A percentile compares a stretch with the other conserved stretches of the same genome.
These are phyloP conservation scores for Eutrema salsugineum DNA, from an alignment of 441 rosid genomes.

Conservation along the genomic window DNA sequence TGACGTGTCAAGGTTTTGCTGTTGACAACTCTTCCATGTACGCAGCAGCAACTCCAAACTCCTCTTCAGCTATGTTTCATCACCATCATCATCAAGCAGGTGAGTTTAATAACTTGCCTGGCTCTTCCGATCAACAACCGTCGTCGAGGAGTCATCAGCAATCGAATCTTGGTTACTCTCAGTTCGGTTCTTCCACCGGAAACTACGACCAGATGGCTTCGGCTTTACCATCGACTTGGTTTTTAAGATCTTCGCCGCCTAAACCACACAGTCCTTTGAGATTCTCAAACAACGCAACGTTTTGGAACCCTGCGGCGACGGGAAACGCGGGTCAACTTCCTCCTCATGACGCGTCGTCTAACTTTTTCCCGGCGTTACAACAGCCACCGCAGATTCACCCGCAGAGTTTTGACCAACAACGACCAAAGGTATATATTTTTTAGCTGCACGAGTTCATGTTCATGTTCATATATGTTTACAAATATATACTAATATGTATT, in stretches of 20 bases:
- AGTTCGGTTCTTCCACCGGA: constrained; percentile 33
- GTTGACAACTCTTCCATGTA: constrained; percentile 56
- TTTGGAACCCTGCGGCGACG: constrained; percentile 80
- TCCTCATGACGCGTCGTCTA: constrained; percentile 50
- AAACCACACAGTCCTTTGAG: constrained; percentile 62
- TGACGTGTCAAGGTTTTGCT: constrained; percentile 54
- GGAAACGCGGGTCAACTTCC: constrained; percentile 34
- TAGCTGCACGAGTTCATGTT: background rate
- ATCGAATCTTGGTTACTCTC: constrained; percentile 39
- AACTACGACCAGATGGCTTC: constrained; percentile 32
- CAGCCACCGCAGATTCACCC: constrained; percentile 54
- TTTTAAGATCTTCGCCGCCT: constrained; percentile 62
- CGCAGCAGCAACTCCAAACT: constrained; percentile 43
- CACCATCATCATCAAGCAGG: constrained; percentile 34
- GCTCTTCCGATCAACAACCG: constrained; percentile 24
- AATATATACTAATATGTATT: background rate
- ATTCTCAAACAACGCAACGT: constrained; percentile 88
- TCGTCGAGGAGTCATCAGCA: constrained; percentile 45
- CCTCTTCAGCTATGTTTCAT: constrained; percentile 41
- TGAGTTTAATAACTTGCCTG: constrained; percentile 11
- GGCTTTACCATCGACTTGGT: constrained; percentile 48
- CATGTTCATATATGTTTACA: background rate
- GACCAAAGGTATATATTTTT: constrained; percentile 53
- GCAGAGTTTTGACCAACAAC: constrained; percentile 60
- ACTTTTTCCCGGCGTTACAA: constrained; percentile 58